Evolutionary conservation across 2,329 filamentous ascomycete species (phyloP).

Genomic region (Nigrospora osmanthi): DNA sequence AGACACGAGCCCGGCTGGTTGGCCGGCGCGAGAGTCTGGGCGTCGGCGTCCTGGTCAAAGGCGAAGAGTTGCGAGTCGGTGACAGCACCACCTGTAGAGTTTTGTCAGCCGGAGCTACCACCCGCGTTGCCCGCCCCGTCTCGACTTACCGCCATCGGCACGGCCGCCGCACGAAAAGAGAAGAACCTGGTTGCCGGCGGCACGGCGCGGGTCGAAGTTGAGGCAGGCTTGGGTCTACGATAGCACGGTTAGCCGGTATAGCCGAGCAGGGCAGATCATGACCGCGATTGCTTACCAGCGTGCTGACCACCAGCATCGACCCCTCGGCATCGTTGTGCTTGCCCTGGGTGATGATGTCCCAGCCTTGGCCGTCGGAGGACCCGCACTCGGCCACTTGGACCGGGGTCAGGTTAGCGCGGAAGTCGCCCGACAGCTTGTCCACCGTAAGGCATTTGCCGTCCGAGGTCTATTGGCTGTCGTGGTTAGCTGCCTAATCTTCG

Average conservation of each 20-base stretch:
- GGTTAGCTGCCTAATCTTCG: constrained; percentile 10
- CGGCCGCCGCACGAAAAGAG: constrained; percentile 53
- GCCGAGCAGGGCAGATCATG: neutral
- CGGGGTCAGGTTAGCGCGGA: constrained; percentile 34
- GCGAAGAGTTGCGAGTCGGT: constrained; percentile 44
- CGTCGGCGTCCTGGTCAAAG: constrained; percentile 32
- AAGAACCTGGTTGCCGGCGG: constrained; percentile 41
- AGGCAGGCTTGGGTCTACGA: constrained; percentile 45
- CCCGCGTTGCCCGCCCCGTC: neutral
- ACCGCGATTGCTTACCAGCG: constrained; percentile 25
- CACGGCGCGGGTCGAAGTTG: constrained; percentile 47
- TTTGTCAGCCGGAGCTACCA: constrained; percentile 1
- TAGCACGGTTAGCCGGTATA: neutral
- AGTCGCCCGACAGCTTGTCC: constrained; percentile 34
- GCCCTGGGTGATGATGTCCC: constrained; percentile 37
- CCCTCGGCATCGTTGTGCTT: constrained; percentile 39
- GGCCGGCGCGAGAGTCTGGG: constrained; percentile 34
- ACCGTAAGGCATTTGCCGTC: constrained; percentile 33
- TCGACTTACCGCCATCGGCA: constrained; percentile 37
- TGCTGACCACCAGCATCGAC: constrained; percentile 45
- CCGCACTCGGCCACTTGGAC: constrained; percentile 32
- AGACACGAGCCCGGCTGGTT: constrained; percentile 41
- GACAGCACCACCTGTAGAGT: constrained; percentile 31
- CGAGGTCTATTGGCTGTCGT: constrained; percentile 21
- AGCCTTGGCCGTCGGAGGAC: constrained; percentile 29